These are phyloP conservation scores for Neonectria ditissima DNA, from an alignment of 2,329 filamentous ascomycete genomes.

Conservation along the genomic window DNA sequence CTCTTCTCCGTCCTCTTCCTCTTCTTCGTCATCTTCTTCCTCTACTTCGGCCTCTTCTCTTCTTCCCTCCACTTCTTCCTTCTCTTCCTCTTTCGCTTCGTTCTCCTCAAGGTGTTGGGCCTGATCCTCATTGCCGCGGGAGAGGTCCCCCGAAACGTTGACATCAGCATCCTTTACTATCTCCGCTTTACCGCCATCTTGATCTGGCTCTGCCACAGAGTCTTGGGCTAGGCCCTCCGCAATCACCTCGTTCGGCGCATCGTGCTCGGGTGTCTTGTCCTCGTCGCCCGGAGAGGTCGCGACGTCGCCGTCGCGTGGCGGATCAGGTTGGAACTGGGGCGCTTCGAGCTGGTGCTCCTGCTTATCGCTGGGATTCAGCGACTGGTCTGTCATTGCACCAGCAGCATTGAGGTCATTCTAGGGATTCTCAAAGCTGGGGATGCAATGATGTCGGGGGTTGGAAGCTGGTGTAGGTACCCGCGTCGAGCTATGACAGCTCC, in stretches of 20 bases:
- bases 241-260: neutral
- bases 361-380: slow-evolving; percentile 50
- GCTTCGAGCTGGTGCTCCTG: slow-evolving; percentile 34
- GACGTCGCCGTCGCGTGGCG: slow-evolving; percentile 29
- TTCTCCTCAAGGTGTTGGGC: slow-evolving; percentile 20
- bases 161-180: slow-evolving; percentile 58
- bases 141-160: slow-evolving; percentile 35
- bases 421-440: slow-evolving; percentile 28
- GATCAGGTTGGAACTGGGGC: slow-evolving; percentile 35
- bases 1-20: slow-evolving; percentile 34
- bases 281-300: slow-evolving; percentile 18
- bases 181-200: slow-evolving; percentile 46
- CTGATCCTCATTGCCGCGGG: slow-evolving; percentile 25
- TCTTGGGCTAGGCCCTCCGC: neutral
- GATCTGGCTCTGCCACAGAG: neutral
- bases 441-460: slow-evolving; percentile 25
- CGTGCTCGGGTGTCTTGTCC: slow-evolving; percentile 15
- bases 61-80: slow-evolving; percentile 28
- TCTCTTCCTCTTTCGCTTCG: slow-evolving; percentile 37
- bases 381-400: slow-evolving; percentile 57
- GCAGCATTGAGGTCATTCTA: slow-evolving; percentile 47
- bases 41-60: slow-evolving; percentile 28
- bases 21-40: slow-evolving; percentile 34
- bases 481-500: slow-evolving; percentile 43
- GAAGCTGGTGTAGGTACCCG: slow-evolving; percentile 31